These are phyloP conservation scores for Phaeosphaeria sp. DNA, from an alignment of 2,329 filamentous ascomycete genomes.

Conservation along the genomic window DNA sequence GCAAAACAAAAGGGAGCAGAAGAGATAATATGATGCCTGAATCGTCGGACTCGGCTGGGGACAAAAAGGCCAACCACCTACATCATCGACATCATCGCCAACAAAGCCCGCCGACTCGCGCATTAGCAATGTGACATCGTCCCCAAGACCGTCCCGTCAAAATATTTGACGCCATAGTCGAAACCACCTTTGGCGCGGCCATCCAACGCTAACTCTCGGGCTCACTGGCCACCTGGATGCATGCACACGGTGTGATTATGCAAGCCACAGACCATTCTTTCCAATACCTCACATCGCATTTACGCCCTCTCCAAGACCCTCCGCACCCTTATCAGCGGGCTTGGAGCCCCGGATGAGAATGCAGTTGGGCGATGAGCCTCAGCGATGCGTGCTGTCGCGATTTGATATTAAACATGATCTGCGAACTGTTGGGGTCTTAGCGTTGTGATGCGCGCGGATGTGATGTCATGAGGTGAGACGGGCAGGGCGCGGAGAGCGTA, in stretches of 20 bases:
- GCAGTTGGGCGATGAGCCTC: not conserved
- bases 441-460: not conserved
- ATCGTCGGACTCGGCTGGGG: not conserved
- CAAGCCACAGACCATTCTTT: not conserved
- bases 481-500: not conserved
- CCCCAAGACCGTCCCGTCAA: not conserved
- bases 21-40: not conserved
- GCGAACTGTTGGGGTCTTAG: not conserved
- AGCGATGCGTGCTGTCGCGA: not conserved
- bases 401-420: not conserved
- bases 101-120: not conserved
- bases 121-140: conserved; percentile 1
- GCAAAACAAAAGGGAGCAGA: not conserved
- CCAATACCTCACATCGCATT: too few species aligned
- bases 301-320: not conserved
- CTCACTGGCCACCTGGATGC: not conserved
- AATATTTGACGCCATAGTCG: conserved; percentile 1
- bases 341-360: not conserved
- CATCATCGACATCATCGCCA: not conserved
- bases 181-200: conserved; percentile 1
- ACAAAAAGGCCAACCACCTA: too few species aligned
- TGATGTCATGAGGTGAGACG: not conserved
- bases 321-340: not conserved
- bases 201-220: conserved; percentile 2
- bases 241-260: not conserved